Conservation (phyloP, 164 flowering plant genomes). For the Stephania cephalantha region DNA sequence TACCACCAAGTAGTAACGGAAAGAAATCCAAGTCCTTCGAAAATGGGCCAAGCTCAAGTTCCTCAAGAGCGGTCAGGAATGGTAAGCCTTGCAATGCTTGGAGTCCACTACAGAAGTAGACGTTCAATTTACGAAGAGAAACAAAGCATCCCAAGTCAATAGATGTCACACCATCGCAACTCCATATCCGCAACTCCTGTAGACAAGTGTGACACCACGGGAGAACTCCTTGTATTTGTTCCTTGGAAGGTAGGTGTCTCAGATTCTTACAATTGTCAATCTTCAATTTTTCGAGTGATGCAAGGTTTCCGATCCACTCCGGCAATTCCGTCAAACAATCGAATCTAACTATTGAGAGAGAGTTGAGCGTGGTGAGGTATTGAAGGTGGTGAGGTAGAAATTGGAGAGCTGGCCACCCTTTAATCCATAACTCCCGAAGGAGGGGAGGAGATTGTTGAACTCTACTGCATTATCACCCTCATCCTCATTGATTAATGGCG, state of each 20-base stretch:
- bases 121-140: too few species aligned
- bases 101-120: too few species aligned
- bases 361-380: neutral
- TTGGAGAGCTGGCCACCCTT: neutral
- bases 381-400: slow-evolving; percentile 10
- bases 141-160: too few species aligned
- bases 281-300: slow-evolving; percentile 9
- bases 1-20: too few species aligned
- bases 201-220: too few species aligned
- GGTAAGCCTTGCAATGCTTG: too few species aligned
- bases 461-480: neutral
- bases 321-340: slow-evolving; percentile 14
- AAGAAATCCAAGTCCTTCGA: too few species aligned
- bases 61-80: too few species aligned
- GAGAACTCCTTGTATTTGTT: too few species aligned
- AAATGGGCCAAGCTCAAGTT: too few species aligned
- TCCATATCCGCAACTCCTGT: too few species aligned
- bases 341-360: neutral
- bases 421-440: neutral
- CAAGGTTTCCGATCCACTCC: slow-evolving; percentile 14
- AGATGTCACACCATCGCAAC: too few species aligned
- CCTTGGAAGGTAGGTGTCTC: neutral
- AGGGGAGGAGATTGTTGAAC: neutral
- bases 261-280: slow-evolving; percentile 17
- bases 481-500: neutral